Conservation (phyloP, 169 alveolate species). For the Toxoplasma gondii region DNA sequence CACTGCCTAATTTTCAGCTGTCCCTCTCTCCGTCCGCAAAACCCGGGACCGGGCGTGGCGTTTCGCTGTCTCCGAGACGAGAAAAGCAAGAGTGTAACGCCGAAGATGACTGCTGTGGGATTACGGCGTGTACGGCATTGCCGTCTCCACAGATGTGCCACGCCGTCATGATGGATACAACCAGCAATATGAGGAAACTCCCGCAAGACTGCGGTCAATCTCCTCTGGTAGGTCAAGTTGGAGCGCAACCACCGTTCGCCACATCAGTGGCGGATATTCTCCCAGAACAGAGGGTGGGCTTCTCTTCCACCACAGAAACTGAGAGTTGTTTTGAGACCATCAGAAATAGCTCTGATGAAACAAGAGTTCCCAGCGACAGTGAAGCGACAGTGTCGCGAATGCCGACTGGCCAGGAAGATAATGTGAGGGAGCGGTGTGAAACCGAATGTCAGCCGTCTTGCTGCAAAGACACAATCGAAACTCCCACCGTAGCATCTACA, state of each 20-base stretch:
- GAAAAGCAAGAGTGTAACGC: no score
- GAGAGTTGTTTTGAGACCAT: background rate
- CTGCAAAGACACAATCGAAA: no score
- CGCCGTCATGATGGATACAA: background rate
- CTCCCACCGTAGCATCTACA: no score
- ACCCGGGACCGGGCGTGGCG: no score
- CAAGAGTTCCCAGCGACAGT: background rate
- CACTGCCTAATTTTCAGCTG: no score
- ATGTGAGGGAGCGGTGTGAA: background rate
- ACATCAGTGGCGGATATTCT: background rate
- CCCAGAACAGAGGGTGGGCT: background rate
- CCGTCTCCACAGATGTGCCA: constrained; percentile 12
- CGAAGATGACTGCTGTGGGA: background rate
- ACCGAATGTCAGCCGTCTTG: no score
- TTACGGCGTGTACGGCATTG: background rate
- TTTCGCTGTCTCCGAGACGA: no score
- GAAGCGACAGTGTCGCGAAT: background rate
- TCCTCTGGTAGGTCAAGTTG: background rate
- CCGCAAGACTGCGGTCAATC: background rate
- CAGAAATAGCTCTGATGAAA: background rate
- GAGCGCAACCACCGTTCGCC: background rate
- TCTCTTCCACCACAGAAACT: background rate
- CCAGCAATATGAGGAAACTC: background rate
- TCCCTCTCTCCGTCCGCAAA: no score
- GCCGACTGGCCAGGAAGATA: background rate